Conservation (phyloP, 768 basidiomycete species). For the Postia placenta region DNA sequence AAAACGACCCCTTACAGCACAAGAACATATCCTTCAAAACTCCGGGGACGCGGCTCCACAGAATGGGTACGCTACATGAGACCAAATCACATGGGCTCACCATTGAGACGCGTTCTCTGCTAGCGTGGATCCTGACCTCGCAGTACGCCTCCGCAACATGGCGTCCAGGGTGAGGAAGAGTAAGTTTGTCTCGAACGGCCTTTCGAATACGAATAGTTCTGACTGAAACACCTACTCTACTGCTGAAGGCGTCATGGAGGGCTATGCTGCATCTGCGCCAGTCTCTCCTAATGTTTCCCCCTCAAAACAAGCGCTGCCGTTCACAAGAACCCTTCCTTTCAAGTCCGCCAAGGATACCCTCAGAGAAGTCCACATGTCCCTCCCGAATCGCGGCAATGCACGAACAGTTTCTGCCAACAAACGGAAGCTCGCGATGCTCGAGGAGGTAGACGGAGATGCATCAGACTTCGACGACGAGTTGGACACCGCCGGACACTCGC, state of each 20-base stretch:
- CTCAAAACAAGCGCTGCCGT: slow-evolving; percentile 10
- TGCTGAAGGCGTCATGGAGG: slow-evolving; percentile 14
- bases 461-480: slow-evolving; percentile 7
- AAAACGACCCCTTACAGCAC: neutral
- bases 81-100: too few species aligned
- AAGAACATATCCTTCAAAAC: neutral
- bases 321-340: slow-evolving; percentile 16
- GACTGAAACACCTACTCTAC: slow-evolving; percentile 2
- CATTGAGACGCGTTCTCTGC: neutral
- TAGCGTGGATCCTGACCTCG: slow-evolving; percentile 15
- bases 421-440: slow-evolving; percentile 7
- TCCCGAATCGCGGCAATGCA: slow-evolving; percentile 8
- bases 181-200: neutral
- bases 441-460: slow-evolving; percentile 8
- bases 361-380: slow-evolving; percentile 9
- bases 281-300: slow-evolving; percentile 9
- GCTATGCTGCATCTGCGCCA: slow-evolving; percentile 15
- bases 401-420: slow-evolving; percentile 10
- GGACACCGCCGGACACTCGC: slow-evolving; percentile 6
- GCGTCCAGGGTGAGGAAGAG: slow-evolving; percentile 15
- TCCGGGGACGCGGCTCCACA: neutral
- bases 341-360: slow-evolving; percentile 16
- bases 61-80: neutral
- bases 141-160: slow-evolving; percentile 14
- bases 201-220: neutral